Conservation (phyloP, 2,329 filamentous ascomycete genomes). For the Colletotrichum costaricense region DNA sequence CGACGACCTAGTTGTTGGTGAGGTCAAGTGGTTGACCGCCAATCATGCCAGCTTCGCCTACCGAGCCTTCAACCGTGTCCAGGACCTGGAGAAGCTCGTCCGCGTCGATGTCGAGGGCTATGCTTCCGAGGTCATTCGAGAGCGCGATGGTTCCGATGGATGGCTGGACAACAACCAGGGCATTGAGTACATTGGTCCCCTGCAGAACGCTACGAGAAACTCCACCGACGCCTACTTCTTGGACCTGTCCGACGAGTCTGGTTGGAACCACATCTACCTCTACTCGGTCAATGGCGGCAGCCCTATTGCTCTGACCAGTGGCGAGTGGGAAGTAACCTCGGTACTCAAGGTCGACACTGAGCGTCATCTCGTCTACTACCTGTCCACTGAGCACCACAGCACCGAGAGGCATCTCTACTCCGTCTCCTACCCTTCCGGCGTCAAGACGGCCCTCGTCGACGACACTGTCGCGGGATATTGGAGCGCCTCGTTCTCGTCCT, state of each 20-base stretch:
- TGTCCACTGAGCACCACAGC: slow-evolving; percentile 72
- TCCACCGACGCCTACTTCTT: slow-evolving; percentile 64
- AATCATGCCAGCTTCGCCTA: slow-evolving; percentile 71
- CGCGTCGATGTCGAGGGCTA: slow-evolving; percentile 64
- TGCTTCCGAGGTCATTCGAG: slow-evolving; percentile 59
- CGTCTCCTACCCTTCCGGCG: slow-evolving; percentile 66
- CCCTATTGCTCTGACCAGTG: slow-evolving; percentile 68
- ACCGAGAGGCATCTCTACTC: slow-evolving; percentile 77
- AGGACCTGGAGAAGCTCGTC: slow-evolving; percentile 72
- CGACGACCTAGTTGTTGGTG: slow-evolving; percentile 73
- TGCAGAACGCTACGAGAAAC: slow-evolving; percentile 50
- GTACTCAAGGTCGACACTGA: slow-evolving; percentile 70
- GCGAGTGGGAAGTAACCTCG: slow-evolving; percentile 72
- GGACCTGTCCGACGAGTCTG: slow-evolving; percentile 73
- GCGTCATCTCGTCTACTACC: slow-evolving; percentile 70
- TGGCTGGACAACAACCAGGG: slow-evolving; percentile 72
- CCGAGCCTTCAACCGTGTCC: slow-evolving; percentile 75
- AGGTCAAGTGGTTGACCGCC: slow-evolving; percentile 75
- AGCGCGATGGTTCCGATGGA: slow-evolving; percentile 68
- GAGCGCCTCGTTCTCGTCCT: slow-evolving; percentile 73
- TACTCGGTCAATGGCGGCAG: slow-evolving; percentile 67
- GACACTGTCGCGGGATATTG: slow-evolving; percentile 68
- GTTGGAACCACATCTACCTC: slow-evolving; percentile 75
- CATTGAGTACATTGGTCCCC: slow-evolving; percentile 64
- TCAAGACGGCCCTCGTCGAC: slow-evolving; percentile 71